Conservation (phyloP, 352 stramenopile species). For the Globisporangium cystogenes region DNA sequence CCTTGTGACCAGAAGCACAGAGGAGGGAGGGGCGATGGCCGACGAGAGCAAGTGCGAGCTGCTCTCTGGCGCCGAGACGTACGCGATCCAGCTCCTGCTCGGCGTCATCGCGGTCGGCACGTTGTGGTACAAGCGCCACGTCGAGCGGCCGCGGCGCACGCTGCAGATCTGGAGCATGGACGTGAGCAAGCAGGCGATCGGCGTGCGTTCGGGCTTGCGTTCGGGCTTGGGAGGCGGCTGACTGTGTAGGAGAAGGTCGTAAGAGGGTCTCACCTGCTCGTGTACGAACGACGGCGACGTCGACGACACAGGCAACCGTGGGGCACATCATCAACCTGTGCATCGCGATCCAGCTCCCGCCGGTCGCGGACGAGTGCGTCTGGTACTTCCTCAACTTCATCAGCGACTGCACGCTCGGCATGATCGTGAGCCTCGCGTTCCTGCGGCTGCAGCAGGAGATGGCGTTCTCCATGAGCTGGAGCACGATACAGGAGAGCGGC, state of each 20-base stretch:
- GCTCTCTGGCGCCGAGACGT: slow-evolving; percentile 62
- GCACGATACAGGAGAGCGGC: slow-evolving; percentile 67
- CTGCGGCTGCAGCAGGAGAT: slow-evolving; percentile 72
- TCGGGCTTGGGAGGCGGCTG: no score
- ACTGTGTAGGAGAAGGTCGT: no score
- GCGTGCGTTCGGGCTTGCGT: slow-evolving; percentile 25
- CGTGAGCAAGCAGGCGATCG: slow-evolving; percentile 81
- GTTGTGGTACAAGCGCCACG: slow-evolving; percentile 83
- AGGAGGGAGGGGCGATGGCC: slow-evolving; percentile 5
- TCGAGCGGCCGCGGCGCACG: slow-evolving; percentile 60
- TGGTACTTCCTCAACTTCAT: slow-evolving; percentile 88
- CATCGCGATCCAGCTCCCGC: slow-evolving; percentile 63
- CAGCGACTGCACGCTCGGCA: slow-evolving; percentile 76
- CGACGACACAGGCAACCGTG: slow-evolving; percentile 29
- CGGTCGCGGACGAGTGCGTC: slow-evolving; percentile 76
- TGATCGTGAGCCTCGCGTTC: slow-evolving; percentile 69
- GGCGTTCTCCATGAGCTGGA: slow-evolving; percentile 66
- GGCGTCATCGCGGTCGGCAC: slow-evolving; percentile 58
- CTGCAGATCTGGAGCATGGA: slow-evolving; percentile 78
- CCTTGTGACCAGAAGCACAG: no score
- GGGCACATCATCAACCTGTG: slow-evolving; percentile 72
- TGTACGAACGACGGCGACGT: no score
- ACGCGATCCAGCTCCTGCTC: slow-evolving; percentile 65
- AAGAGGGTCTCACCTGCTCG: no score
- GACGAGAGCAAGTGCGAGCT: slow-evolving; percentile 42